phyloP scores from a whole-genome alignment of 768 basidiomycete species.

The Clavaria fumosa region DNA sequence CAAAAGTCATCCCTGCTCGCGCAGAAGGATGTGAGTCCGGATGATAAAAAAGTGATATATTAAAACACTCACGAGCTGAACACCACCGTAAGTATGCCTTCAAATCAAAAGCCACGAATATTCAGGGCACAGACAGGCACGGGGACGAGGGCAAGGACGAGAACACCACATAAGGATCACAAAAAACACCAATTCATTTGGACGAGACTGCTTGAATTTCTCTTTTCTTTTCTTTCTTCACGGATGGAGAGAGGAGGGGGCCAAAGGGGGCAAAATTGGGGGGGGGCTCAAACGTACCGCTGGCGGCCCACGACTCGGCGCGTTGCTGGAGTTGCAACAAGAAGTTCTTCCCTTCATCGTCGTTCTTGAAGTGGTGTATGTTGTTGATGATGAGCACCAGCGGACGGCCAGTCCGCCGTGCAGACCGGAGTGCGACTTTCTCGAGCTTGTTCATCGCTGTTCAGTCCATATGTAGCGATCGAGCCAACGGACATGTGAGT shows the following conservation, averaged over 20 bases:
- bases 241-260: too few relatives aligned
- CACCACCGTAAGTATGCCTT: constrained; percentile 65
- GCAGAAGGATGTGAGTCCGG: constrained; percentile 11
- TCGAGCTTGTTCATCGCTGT: constrained; percentile 75
- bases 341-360: constrained; percentile 62
- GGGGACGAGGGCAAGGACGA: too few relatives aligned
- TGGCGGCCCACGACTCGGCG: constrained; percentile 76
- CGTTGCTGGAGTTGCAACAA: constrained; percentile 77
- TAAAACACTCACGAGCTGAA: constrained; percentile 47
- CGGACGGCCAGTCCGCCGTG: constrained; percentile 42
- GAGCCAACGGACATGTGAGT: too few relatives aligned
- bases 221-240: too few relatives aligned
- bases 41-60: constrained; percentile 2
- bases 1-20: constrained; percentile 74
- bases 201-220: too few relatives aligned
- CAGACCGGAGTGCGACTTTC: constrained; percentile 63
- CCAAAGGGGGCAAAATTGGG: constrained; percentile 5
- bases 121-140: not conserved
- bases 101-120: constrained; percentile 1
- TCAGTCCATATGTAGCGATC: too few relatives aligned
- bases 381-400: constrained; percentile 76
- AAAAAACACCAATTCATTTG: too few relatives aligned
- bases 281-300: constrained; percentile 29
- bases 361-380: constrained; percentile 56
- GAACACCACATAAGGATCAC: too few relatives aligned